Conservation (phyloP, 345 rosid genomes). For the Tarenaya hassleriana region DNA sequence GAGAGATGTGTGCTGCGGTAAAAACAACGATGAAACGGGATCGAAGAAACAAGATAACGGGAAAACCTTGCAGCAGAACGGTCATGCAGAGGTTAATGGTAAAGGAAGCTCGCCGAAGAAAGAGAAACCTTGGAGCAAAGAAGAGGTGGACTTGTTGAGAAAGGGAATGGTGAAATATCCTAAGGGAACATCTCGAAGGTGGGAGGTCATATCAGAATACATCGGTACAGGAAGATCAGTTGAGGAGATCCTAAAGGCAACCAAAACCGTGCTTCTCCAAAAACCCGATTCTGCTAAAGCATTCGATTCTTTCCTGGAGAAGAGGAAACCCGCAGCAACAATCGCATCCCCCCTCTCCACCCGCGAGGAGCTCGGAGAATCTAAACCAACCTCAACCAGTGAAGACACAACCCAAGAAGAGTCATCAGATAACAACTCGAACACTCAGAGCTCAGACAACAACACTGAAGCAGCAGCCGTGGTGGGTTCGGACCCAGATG, state of each 20-base stretch:
- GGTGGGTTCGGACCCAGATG: constrained; percentile 61
- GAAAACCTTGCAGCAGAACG: constrained; percentile 42
- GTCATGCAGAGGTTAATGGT: constrained; percentile 31
- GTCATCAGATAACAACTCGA: constrained; percentile 30
- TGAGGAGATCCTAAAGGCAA: constrained; percentile 92
- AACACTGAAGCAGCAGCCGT: constrained; percentile 25
- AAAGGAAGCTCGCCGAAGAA: constrained; percentile 46
- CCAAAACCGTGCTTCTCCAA: constrained; percentile 90
- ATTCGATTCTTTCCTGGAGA: constrained; percentile 94
- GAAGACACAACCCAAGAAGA: constrained; percentile 22
- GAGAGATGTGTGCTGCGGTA: constrained; percentile 39
- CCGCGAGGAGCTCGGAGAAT: constrained; percentile 55
- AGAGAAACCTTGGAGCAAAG: constrained; percentile 78
- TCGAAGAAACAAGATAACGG: constrained; percentile 38
- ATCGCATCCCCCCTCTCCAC: constrained; percentile 86
- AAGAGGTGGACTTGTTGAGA: constrained; percentile 87
- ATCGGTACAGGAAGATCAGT: constrained; percentile 90
- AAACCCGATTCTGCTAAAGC: constrained; percentile 91
- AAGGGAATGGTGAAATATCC: constrained; percentile 87
- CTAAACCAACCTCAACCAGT: constrained; percentile 23
- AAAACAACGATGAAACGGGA: constrained; percentile 28
- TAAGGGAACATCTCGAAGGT: constrained; percentile 92
- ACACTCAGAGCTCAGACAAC: constrained; percentile 33
- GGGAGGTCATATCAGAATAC: constrained; percentile 96
- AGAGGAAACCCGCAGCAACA: constrained; percentile 66